Base-by-base conservation (phyloP, 2,329 filamentous ascomycete species). In the Cytospora mali region DNA sequence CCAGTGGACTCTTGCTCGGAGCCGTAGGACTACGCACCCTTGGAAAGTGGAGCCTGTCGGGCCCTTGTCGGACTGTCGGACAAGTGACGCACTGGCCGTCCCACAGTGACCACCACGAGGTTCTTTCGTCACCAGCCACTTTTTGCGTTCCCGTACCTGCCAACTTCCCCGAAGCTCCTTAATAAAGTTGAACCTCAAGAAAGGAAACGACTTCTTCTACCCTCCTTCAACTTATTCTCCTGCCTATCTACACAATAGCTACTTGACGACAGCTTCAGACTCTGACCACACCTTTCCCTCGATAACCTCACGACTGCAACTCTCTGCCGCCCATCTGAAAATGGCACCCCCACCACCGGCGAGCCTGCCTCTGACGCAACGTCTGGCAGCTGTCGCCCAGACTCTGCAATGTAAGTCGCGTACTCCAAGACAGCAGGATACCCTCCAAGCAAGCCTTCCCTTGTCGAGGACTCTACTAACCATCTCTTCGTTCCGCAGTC, bases 371-470 rank as follows among this genome's bases (percentile, higher is more conserved):
- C 81, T 95, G 71, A 79, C 81, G 73, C 88, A 95, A 80, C 86
- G 93, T 73, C 80, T 97, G 65, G 78, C 92, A 71, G 82, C 85
- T 70, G 84, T 98, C 69, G 93, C 89, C 69, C 88, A 96, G 77
- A 98, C 93, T 52, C 83, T 98, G 69, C 95, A 98, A 82, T 99
- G 94, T 90, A 87, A 76, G 80, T 87, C 75, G 75, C 53, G 39
- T 50, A 35, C 77, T 77, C 68, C 61, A 54, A 49, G 27, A 25
- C 25, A 21, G n/a, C 10, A 42, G 39, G 64, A 68, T 58, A 65
- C n/a, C n/a, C n/a, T n/a, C n/a, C n/a, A n/a, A n/a, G n/a, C n/a
- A n/a, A n/a, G 58, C 65, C 65, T 33, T 65, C 51, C 62, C 61
- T 62, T 57, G 64, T 65, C 70, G 66, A 33, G 55, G n/a, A 33